Conservation (phyloP, 164 flowering plant species). For the Taxillus chinensis region DNA sequence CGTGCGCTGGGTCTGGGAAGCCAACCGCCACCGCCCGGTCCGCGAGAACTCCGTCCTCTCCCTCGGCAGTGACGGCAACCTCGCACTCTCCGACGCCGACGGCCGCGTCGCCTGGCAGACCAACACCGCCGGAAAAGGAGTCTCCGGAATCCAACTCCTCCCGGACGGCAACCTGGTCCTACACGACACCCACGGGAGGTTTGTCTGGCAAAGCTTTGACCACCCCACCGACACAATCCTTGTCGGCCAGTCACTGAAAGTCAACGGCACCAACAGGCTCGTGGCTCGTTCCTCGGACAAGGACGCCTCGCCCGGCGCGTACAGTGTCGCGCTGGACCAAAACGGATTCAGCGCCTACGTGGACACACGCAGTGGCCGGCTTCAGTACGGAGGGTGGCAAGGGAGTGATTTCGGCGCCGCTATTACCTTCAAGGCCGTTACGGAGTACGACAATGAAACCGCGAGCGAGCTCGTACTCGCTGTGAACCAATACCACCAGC, state of each 20-base stretch:
- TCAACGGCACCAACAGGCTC: conserved; percentile 16
- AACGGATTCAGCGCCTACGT: conserved; percentile 11
- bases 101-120: conserved; percentile 24
- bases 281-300: conserved; percentile 8
- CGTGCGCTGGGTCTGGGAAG: conserved; percentile 33
- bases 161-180: conserved; percentile 21
- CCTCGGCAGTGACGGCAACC: conserved; percentile 23
- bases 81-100: conserved; percentile 16
- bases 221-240: conserved; percentile 23
- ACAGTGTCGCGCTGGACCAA: conserved; percentile 16
- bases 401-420: neutral
- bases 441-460: conserved; percentile 1
- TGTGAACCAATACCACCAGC: neutral
- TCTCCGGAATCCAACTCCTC: conserved; percentile 14
- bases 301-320: conserved; percentile 15
- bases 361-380: neutral
- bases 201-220: conserved; percentile 23
- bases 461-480: conserved; percentile 10
- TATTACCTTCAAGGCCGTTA: conserved; percentile 7
- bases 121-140: conserved; percentile 23
- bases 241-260: conserved; percentile 16
- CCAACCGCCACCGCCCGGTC: conserved; percentile 24
- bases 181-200: conserved; percentile 9
- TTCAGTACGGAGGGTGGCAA: neutral
- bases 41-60: conserved; percentile 22